Conservation (phyloP, 2,329 filamentous ascomycete genomes). For the Fusarium goolgardi region DNA sequence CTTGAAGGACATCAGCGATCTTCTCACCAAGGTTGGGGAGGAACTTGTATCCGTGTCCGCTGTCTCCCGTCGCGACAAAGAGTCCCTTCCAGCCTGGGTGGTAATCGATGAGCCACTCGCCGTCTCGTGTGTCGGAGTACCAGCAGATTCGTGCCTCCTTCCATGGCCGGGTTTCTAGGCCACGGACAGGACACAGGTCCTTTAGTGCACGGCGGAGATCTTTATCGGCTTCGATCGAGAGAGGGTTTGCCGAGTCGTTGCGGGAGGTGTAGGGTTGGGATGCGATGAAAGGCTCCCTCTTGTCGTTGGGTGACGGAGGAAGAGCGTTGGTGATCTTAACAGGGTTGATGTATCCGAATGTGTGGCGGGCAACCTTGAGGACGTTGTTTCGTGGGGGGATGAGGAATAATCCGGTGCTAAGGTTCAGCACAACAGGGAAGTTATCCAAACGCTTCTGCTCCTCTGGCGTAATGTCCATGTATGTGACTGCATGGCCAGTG, state of each 20-base stretch:
- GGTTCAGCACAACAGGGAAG: constrained; percentile 79
- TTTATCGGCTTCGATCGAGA: constrained; percentile 70
- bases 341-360: constrained; percentile 74
- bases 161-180: constrained; percentile 70
- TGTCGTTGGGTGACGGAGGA: constrained; percentile 46
- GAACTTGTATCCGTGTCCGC: constrained; percentile 77
- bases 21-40: constrained; percentile 73
- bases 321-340: constrained; percentile 52
- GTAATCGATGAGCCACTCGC: constrained; percentile 77
- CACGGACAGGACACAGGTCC: constrained; percentile 68
- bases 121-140: constrained; percentile 79
- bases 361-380: constrained; percentile 78
- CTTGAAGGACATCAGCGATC: constrained; percentile 66
- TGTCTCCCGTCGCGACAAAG: constrained; percentile 72
- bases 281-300: constrained; percentile 49
- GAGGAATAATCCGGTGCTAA: constrained; percentile 77
- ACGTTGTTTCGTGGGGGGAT: constrained; percentile 72
- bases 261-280: constrained; percentile 54
- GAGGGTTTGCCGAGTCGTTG: constrained; percentile 57
- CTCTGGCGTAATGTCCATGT: constrained; percentile 76
- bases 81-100: constrained; percentile 70
- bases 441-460: constrained; percentile 74
- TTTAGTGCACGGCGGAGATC: constrained; percentile 71
- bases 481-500: constrained; percentile 84
- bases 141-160: constrained; percentile 74